Evolutionary conservation across 2,329 filamentous ascomycete genomes (phyloP), one percentile per base, ranked within the genome.

Genomic region (Pestalotiopsis fici): DNA sequence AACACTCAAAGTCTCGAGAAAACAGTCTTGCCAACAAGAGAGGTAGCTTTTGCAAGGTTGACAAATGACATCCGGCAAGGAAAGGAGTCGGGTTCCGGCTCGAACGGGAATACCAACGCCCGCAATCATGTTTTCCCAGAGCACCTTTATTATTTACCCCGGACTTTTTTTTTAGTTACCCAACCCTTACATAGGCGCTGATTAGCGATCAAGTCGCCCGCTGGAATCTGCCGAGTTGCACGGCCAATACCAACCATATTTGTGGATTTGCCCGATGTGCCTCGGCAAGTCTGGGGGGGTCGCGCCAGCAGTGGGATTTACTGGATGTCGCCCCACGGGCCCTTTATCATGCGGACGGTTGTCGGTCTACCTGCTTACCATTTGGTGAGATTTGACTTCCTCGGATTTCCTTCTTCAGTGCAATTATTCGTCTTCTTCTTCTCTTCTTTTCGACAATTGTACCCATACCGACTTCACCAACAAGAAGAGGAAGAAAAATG

Each of bases 201-300:
- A n/a, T 50, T 50, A 50, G 43, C 43, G 43, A 50, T 50, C 18
- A 21, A 50, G 3, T 21, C 27, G 55, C 55, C 55, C 23, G 27
- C 18, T 57, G 55, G 55, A 57, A 57, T 57, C 55, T 57, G 55
- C 55, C 55, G 55, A 27, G 18, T 21, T 57, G 27, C 23, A 27
- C 55, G 23, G 23, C 55, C 55, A 31, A 23, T 27, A 27, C 23
- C 23, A 31, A 31, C 55, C 27, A 27, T 15, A 27, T 27, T 57
- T 57, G 23, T 57, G 27, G 55, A 31, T 31, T 57, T 27, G 57
- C 57, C 57, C 57, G 57, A 60, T 37, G 57, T 60, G 57, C 57
- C 57, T 60, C 57, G 57, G 57, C 57, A 60, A 60, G 57, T 60
- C 57, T 27, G 31, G 27, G 57, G 15, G n/a, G 28, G 12, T n/a